Conservation (phyloP, 129 eudicot species). For the Pulicaria dysenterica region DNA sequence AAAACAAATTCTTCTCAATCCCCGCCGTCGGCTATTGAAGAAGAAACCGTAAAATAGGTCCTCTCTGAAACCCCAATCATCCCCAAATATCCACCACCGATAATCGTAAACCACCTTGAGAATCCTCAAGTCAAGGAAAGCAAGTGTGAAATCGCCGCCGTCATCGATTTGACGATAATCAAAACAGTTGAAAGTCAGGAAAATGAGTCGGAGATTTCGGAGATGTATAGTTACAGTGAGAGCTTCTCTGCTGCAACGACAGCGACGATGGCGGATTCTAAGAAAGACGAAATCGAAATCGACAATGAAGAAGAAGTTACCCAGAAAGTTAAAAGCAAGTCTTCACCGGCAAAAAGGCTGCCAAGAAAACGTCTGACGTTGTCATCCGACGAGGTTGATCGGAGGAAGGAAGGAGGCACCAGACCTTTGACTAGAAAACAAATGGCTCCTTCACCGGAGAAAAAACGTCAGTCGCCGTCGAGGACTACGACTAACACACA, state of each 20-base stretch:
- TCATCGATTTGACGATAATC: background rate
- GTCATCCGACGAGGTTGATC: slow-evolving; percentile 23
- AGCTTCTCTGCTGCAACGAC: slow-evolving; percentile 57
- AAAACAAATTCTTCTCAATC: background rate
- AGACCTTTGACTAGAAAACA: slow-evolving; percentile 40
- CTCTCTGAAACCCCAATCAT: slow-evolving; percentile 43
- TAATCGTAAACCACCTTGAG: background rate
- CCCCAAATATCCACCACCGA: slow-evolving; percentile 23
- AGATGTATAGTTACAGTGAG: slow-evolving; percentile 64
- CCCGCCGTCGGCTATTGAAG: slow-evolving; percentile 28
- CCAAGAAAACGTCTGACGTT: slow-evolving; percentile 28
- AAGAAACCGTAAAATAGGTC: slow-evolving; percentile 42
- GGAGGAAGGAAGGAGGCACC: slow-evolving; percentile 14
- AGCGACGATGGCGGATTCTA: slow-evolving; percentile 33
- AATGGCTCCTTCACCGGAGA: slow-evolving; percentile 33
- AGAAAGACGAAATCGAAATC: slow-evolving; percentile 38
- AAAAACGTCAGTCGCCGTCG: slow-evolving; percentile 32
- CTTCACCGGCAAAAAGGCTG: slow-evolving; percentile 28
- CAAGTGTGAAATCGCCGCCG: background rate
- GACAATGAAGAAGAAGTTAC: slow-evolving; percentile 56
- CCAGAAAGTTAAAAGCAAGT: slow-evolving; percentile 37
- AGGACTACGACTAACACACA: slow-evolving; percentile 25
- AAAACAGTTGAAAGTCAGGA: slow-evolving; percentile 18
- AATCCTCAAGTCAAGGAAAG: background rate
- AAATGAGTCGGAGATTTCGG: slow-evolving; percentile 52